phyloP scores from a whole-genome alignment of 192 early-diverging fungal genomes.

The Chytriomyces sp. region DNA sequence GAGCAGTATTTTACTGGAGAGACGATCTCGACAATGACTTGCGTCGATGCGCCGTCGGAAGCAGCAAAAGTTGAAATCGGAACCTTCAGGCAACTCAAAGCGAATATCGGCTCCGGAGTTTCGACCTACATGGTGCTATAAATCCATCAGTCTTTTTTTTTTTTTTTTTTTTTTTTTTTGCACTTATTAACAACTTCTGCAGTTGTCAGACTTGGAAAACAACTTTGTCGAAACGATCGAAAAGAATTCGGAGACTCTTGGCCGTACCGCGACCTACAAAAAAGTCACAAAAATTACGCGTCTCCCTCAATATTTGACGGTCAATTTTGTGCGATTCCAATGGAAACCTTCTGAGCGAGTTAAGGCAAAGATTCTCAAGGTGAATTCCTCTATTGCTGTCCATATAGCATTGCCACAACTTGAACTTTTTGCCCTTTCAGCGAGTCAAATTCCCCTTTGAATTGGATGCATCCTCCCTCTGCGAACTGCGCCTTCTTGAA shows the following conservation, averaged over 20 bases:
- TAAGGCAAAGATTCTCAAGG: slow-evolving; percentile 91
- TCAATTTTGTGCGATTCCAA: slow-evolving; percentile 94
- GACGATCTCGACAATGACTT: slow-evolving; percentile 58
- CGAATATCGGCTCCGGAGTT: slow-evolving; percentile 65
- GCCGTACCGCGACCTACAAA: slow-evolving; percentile 78
- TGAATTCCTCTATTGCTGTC: slow-evolving; percentile 1
- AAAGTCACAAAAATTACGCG: slow-evolving; percentile 78
- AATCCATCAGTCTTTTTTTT: slow-evolving; percentile 68
- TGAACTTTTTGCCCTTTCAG: slow-evolving; percentile 21
- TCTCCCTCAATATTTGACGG: slow-evolving; percentile 85
- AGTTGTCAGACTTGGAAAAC: slow-evolving; percentile 30
- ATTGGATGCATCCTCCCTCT: slow-evolving; percentile 84
- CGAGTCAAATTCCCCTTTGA: slow-evolving; percentile 94
- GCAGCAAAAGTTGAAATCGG: slow-evolving; percentile 63
- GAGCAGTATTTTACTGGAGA: slow-evolving; percentile 81
- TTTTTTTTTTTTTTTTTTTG: slow-evolving; percentile 9
- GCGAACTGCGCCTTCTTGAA: slow-evolving; percentile 78
- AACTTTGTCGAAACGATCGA: slow-evolving; percentile 82
- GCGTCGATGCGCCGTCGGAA: slow-evolving; percentile 83
- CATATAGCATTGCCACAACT: background rate
- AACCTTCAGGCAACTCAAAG: slow-evolving; percentile 75
- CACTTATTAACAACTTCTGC: slow-evolving; percentile 42
- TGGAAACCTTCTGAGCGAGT: slow-evolving; percentile 84
- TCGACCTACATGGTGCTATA: slow-evolving; percentile 76
- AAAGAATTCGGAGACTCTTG: slow-evolving; percentile 85